Evolutionary conservation across 1,284 basidiomycete genomes (phyloP), one percentile per base, ranked within the genome.

Genomic region (Exobasidium rhododendri): DNA sequence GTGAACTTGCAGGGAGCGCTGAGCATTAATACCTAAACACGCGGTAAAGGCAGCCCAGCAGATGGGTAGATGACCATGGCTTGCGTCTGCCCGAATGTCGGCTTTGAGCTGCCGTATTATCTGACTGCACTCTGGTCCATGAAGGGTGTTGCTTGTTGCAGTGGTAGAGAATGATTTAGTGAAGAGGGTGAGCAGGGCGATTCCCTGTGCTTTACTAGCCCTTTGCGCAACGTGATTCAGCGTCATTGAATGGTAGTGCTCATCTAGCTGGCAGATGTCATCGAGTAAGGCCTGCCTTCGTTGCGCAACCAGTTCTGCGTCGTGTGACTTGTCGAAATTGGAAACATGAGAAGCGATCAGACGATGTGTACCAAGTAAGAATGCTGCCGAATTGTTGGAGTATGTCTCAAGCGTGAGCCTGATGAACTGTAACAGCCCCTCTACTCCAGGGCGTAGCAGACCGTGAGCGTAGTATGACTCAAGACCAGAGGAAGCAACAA

Each of bases 391-490:
- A 28, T 85, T 87, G 45, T 83, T 85, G 0, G 89, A 86, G 73
- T 94, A 96, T 20, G 89, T 85, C 17, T 84, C 82, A 32, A 94
- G 81, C 66, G 86, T 89, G 71, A 88, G 86, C 32, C 84, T 83
- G 20, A 92, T 30, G 51, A 62, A 65, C 14, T 14, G 17, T 1
- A 65, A 49, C 2, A 52, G 20, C n/a, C 20, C 13, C 3, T 43
- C 31, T 5, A 30, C 7, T 1, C 20, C 24, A 2, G 26, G 14
- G 2, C 14, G 13, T 17, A 78, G 66, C 71, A 94, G 89, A 0
- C 92, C 94, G 80, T 98, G 94, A 43, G 90, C 88, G 32, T 86
- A 81, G 77, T 88, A 94, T 0, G 92, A 92, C 77, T 98, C 94
- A 59, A 97, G 85, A 0, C 94, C 94, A 1, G 91, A 87, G 0